phyloP scores from a whole-genome alignment of 225 moss, liverwort and hornwort species.

The Sphagnum tenellum region DNA sequence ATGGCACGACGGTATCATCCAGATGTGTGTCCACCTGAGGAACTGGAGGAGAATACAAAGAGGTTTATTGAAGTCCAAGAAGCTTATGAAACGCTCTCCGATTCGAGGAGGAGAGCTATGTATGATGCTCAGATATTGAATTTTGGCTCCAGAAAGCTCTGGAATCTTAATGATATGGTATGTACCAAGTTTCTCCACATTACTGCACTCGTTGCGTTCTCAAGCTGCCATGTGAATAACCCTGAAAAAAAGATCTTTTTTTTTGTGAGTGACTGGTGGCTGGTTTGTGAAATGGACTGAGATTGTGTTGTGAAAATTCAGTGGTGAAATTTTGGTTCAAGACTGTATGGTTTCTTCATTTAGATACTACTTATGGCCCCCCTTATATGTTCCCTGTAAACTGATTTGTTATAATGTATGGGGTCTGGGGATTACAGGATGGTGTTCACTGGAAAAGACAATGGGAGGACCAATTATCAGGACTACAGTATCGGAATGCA shows the following conservation, averaged over 20 bases:
- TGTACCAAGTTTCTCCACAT: background rate
- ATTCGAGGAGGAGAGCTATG: slow-evolving; percentile 50
- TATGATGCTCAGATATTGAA: slow-evolving; percentile 19
- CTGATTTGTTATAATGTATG: too few species aligned
- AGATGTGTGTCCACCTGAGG: slow-evolving; percentile 55
- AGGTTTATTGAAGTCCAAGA: slow-evolving; percentile 58
- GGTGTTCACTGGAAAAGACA: background rate
- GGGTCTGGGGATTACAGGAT: too few species aligned
- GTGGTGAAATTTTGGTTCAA: too few species aligned
- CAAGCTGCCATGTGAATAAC: too few species aligned
- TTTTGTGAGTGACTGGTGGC: too few species aligned
- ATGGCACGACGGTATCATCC: slow-evolving; percentile 58
- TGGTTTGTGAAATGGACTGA: too few species aligned
- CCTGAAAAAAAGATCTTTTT: too few species aligned
- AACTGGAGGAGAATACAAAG: slow-evolving; percentile 40
- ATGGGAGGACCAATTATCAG: slow-evolving; percentile 3
- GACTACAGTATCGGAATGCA: background rate
- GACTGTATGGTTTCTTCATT: too few species aligned
- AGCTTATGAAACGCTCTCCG: slow-evolving; percentile 60
- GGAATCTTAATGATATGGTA: background rate
- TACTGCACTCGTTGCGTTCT: too few species aligned
- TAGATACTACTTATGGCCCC: too few species aligned
- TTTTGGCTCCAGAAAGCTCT: slow-evolving; percentile 3
- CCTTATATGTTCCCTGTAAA: too few species aligned
- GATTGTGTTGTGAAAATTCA: too few species aligned